phyloP scores from a whole-genome alignment of 2,329 filamentous ascomycete species.

The Cladosporium oxysporum region DNA sequence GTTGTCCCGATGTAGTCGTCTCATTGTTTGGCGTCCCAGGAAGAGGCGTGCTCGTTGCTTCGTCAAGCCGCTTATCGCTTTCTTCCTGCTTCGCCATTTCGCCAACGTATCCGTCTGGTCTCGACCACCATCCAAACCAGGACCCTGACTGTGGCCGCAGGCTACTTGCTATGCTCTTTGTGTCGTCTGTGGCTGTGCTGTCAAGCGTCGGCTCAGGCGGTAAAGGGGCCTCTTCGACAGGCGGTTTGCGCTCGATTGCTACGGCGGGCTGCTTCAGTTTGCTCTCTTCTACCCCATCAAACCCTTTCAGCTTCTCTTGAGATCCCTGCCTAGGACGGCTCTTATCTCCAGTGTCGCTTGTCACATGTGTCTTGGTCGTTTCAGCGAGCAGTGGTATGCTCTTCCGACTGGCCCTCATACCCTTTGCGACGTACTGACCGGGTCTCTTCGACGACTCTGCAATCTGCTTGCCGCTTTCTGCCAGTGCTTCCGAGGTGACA shows the following conservation, averaged over 20 bases:
- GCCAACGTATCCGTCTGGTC: constrained; percentile 48
- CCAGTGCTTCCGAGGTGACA: constrained; percentile 43
- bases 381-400: constrained; percentile 47
- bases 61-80: constrained; percentile 32
- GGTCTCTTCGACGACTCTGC: constrained; percentile 21
- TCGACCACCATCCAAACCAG: constrained; percentile 53
- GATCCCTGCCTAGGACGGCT: constrained; percentile 28
- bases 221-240: constrained; percentile 43
- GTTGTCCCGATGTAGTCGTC: background rate
- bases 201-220: constrained; percentile 44
- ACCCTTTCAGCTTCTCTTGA: constrained; percentile 31
- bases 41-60: constrained; percentile 45
- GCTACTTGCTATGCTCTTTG: constrained; percentile 24
- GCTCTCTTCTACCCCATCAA: constrained; percentile 25
- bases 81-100: constrained; percentile 41
- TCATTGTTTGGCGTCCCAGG: constrained; percentile 38
- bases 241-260: constrained; percentile 22
- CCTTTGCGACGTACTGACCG: constrained; percentile 39
- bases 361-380: constrained; percentile 49
- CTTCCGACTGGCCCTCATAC: constrained; percentile 49
- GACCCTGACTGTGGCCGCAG: constrained; percentile 31
- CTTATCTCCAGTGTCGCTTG: constrained; percentile 33
- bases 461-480: constrained; percentile 33
- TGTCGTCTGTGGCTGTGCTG: constrained; percentile 26
- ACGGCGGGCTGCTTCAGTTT: constrained; percentile 26